These are phyloP conservation scores for Symbiotaphrina buchneri DNA, from an alignment of 495 filamentous ascomycete species.

Conservation along the genomic window DNA sequence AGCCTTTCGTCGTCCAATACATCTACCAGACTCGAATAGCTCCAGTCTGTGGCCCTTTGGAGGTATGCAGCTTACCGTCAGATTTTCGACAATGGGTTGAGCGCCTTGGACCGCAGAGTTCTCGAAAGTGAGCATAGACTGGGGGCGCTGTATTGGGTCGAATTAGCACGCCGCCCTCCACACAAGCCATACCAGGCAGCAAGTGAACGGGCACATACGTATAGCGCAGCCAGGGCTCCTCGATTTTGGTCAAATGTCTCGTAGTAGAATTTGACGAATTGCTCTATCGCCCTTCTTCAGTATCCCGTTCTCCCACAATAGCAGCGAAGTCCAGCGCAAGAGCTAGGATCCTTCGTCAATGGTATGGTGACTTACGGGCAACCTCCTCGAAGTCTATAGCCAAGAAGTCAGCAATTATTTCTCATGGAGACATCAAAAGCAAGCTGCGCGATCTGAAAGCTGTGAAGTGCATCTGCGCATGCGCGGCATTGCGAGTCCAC, in stretches of 20 bases:
- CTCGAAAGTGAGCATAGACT: slow-evolving; percentile 93
- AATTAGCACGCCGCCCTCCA: slow-evolving; percentile 3
- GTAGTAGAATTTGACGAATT: slow-evolving; percentile 84
- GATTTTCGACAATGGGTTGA: slow-evolving; percentile 46
- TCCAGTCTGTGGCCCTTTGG: not conserved
- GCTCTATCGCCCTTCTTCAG: too few relatives aligned
- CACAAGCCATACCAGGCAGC: slow-evolving; percentile 4
- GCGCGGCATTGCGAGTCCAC: too few relatives aligned
- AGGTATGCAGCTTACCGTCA: slow-evolving; percentile 29
- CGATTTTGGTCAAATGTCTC: slow-evolving; percentile 55
- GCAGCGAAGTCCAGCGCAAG: too few relatives aligned
- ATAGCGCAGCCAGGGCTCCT: slow-evolving; percentile 37
- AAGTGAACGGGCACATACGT: slow-evolving; percentile 30
- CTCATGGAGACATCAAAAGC: too few relatives aligned
- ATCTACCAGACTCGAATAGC: not conserved
- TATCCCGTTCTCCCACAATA: too few relatives aligned
- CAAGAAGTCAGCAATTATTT: too few relatives aligned
- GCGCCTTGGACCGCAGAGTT: slow-evolving; percentile 31
- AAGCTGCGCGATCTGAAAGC: too few relatives aligned
- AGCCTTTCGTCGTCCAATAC: slow-evolving; percentile 4
- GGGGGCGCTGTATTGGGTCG: slow-evolving; percentile 32
- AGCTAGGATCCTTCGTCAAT: too few relatives aligned
- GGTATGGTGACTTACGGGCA: too few relatives aligned
- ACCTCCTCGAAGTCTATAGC: too few relatives aligned
- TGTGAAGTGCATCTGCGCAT: too few relatives aligned